Base-by-base conservation (phyloP, 1,284 basidiomycete genomes). In the Thecaphora thlaspeos region DNA sequence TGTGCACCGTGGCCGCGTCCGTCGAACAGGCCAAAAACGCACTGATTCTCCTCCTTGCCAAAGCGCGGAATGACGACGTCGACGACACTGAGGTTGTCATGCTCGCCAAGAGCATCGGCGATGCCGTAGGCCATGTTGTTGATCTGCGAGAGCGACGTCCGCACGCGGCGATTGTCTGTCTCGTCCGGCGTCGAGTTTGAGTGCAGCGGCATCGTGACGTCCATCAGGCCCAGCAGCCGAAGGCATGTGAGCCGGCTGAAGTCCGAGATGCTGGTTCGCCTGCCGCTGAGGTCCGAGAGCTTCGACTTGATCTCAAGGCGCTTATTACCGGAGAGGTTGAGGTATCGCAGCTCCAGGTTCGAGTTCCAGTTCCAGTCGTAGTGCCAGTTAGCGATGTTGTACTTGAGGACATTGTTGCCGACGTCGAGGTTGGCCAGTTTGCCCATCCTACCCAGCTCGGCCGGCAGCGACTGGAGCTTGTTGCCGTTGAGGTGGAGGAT, bases 341-440 rank as follows among this genome's bases (percentile, higher is more conserved):
- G 87, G 79, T 96, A 97, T 49, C 87, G 87, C 56, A 99, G 83
- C 64, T 89, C 88, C 60, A 87, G 86, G 78, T 97, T 98, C 83
- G 92, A 95, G 78, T 97, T 97, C 95, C 95, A 99, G 79, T 99
- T 98, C 94, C 94, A 98, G 80, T 99, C 95, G 79, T 94, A 99
- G 74, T 94, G 90, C 88, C 88, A 94, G 75, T 98, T 99, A 71
- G 91, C 89, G 67, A 97, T 93, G 77, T 98, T 99, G 80, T 98
- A 98, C 83, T 91, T 93, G 79, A 99, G 83, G 47, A 87, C 80
- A 77, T 99, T 99, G 78, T 88, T 93, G 8, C 94, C 93, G 2
- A 91, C 95, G 76, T 99, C 95, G 57, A 99, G 82, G 24, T 89
- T 85, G 58, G 84, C 85, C 67, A 99, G 81, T 52, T 84, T 87